A percentile compares a stretch with the other conserved stretches of the same genome.
phyloP scores from a whole-genome alignment of 73 alveolate species.

The Stentor roeselii region DNA sequence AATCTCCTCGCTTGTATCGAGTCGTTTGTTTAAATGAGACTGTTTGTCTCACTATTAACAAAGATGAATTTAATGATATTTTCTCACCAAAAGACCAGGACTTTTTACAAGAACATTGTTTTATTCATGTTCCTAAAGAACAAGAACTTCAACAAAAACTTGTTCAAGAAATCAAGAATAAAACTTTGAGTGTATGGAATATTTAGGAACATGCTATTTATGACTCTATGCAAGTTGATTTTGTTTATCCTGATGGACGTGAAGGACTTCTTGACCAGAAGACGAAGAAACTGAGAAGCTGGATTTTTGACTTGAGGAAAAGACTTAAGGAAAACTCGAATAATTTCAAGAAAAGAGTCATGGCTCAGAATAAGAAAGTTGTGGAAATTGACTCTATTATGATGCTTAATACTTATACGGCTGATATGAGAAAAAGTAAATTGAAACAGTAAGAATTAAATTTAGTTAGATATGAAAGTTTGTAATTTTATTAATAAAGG shows the following conservation, averaged over 20 bases:
- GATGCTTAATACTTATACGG: no score
- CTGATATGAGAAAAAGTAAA: no score
- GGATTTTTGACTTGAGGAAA: not conserved
- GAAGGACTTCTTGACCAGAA: not conserved
- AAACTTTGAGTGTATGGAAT: not conserved
- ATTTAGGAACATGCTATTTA: not conserved
- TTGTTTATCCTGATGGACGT: not conserved
- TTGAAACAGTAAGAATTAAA: no score
- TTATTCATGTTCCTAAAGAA: not conserved
- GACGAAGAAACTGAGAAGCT: not conserved
- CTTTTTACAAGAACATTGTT: not conserved
- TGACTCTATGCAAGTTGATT: not conserved
- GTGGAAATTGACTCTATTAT: no score
- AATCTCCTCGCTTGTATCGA: not conserved
- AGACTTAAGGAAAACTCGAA: no score
- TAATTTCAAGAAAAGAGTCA: no score
- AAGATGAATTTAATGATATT: not conserved
- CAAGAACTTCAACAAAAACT: not conserved
- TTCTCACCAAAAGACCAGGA: not conserved
- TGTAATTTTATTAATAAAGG: no score
- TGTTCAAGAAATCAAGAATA: not conserved
- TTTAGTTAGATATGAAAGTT: no score
- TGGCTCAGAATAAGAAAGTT: no score
- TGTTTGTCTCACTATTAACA: not conserved
- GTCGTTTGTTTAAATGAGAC: not conserved